These are phyloP conservation scores for Hibiscus trionum DNA, from an alignment of 345 rosid species.

Conservation along the genomic window DNA sequence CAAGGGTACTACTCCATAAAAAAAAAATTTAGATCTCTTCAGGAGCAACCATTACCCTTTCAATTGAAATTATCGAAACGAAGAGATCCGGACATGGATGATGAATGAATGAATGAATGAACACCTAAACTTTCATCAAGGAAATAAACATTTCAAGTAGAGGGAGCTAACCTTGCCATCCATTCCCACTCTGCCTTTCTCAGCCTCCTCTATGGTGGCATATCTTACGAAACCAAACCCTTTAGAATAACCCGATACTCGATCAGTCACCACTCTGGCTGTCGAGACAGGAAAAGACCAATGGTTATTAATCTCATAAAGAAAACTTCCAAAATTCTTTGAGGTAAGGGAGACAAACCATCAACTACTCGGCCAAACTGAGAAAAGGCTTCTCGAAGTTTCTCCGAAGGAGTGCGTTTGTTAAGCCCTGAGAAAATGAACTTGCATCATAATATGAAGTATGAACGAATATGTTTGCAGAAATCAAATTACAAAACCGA, in stretches of 20 bases:
- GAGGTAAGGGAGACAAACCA: slow-evolving; percentile 36
- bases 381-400: slow-evolving; percentile 58
- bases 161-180: slow-evolving; percentile 67
- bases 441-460: background rate
- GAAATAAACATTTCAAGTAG: background rate
- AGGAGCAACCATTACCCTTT: too few relatives aligned
- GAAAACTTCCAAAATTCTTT: background rate
- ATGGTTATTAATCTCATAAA: background rate
- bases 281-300: slow-evolving; percentile 12
- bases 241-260: slow-evolving; percentile 75
- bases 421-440: slow-evolving; percentile 59
- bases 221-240: slow-evolving; percentile 93
- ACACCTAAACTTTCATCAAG: background rate
- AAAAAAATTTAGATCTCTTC: too few relatives aligned
- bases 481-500: background rate
- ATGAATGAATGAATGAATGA: background rate
- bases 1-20: too few relatives aligned
- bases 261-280: slow-evolving; percentile 81
- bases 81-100: background rate
- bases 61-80: background rate
- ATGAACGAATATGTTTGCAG: background rate
- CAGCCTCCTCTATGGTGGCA: slow-evolving; percentile 69
- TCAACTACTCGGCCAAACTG: slow-evolving; percentile 73
- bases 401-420: slow-evolving; percentile 69
- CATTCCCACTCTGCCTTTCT: slow-evolving; percentile 78